Conservation (phyloP, 257 asterid species). For the Salvia rosmarinus region DNA sequence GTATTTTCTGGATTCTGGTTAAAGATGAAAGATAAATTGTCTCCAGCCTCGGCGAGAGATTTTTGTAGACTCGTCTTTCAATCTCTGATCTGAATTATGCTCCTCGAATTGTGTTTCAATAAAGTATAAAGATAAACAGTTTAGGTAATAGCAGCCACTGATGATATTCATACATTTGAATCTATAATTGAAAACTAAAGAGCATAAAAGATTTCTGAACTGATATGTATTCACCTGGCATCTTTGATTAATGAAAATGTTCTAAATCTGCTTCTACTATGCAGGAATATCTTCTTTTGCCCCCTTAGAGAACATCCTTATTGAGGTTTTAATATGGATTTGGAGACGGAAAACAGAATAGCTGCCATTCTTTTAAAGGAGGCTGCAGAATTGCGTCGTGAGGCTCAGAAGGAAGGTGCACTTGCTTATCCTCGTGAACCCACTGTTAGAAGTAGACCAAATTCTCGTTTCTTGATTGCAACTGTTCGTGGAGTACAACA, state of each 20-base stretch:
- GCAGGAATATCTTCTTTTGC: constrained; percentile 15
- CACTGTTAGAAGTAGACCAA: constrained; percentile 72
- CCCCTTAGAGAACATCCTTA: neutral
- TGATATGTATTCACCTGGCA: neutral
- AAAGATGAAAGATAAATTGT: neutral
- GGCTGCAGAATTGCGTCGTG: constrained; percentile 89
- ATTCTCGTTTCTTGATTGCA: constrained; percentile 90
- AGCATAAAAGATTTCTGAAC: neutral
- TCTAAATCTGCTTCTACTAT: constrained; percentile 5
- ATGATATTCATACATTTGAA: neutral
- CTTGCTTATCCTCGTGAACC: constrained; percentile 79
- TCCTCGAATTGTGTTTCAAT: too few relatives aligned
- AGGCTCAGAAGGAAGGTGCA: constrained; percentile 84
- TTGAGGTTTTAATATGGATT: constrained; percentile 60
- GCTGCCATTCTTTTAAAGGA: constrained; percentile 81
- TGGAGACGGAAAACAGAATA: constrained; percentile 85
- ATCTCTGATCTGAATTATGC: neutral
- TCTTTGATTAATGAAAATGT: neutral
- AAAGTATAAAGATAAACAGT: neutral
- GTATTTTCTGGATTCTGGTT: neutral
- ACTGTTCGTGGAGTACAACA: constrained; percentile 97
- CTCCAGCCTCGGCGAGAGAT: neutral
- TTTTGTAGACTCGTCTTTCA: neutral
- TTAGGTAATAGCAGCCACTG: neutral
- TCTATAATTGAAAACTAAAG: neutral